Evolutionary conservation across 148 eudicot species (phyloP), one percentile per base, ranked within the genome.

Genomic region (Fallopia convolvulus): DNA sequence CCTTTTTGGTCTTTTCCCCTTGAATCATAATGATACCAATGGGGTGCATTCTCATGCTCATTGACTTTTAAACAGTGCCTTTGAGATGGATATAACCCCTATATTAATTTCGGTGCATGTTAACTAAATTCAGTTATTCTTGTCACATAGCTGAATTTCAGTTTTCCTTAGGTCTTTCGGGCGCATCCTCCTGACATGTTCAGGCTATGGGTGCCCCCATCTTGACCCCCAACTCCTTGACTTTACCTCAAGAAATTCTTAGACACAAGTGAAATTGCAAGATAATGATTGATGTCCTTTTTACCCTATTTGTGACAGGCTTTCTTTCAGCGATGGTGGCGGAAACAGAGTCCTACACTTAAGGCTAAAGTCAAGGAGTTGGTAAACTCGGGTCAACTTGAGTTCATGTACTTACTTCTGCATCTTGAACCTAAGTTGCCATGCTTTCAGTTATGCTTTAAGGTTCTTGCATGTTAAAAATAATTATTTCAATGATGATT

Each of bases 261-360:
- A 20, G 65, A 21, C 10, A 20, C 26, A 56, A 56, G 63, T 17
- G 47, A 44, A 44, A 44, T 44, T 2, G 47, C 47, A 44, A 50
- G 4, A 23, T 63, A 32, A 63, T 26, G 70, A 33, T 66, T 66
- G 10, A 0, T 36, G 2, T 66, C 42, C 21, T 66, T 30, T 66
- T 33, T 61, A 4, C 33, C 70, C 20, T 14, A n/a, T 9, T 33
- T 30, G 72, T 66, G 42, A 5, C 52, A 91, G 95, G 95, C 95
- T 32, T 91, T 91, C 82, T 91, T 91, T 79, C 88, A 91, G 84
- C 86, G 92, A 20, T 91, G 95, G 95, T 91, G 95, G 95, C 84
- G 88, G 68, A 88, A 83, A 78, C 95, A 91, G 78, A 87, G 92
- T 53, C 86, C 86, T 21, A 81, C 79, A 75, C 82, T 86, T 40